phyloP scores from a whole-genome alignment of 1,139 yeast species.

The Geotrichum armillariae region DNA sequence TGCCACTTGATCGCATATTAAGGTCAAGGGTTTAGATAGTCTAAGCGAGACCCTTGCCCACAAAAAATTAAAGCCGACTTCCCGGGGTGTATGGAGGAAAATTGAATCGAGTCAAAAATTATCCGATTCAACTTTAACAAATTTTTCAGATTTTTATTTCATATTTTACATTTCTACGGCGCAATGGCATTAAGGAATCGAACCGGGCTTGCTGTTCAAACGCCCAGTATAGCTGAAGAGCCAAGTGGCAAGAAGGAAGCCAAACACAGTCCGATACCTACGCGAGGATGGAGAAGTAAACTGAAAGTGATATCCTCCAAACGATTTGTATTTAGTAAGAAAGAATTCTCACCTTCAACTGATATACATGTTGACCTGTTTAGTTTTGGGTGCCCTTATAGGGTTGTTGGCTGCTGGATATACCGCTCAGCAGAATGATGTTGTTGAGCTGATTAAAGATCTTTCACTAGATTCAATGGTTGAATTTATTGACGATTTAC shows the following conservation, averaged over 20 bases:
- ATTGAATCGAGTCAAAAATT: too few species aligned
- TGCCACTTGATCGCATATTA: too few species aligned
- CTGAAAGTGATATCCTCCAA: conserved; percentile 3
- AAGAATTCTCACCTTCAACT: too few species aligned
- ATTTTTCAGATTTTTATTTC: too few species aligned
- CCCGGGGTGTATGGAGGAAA: too few species aligned
- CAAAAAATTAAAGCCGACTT: neutral
- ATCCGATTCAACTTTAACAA: too few species aligned
- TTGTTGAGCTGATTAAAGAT: conserved; percentile 54
- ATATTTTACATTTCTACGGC: too few species aligned
- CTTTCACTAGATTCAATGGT: conserved; percentile 50
- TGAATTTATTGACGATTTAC: conserved; percentile 36
- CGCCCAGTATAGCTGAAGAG: neutral
- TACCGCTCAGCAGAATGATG: conserved; percentile 52
- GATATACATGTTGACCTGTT: too few species aligned
- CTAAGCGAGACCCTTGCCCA: neutral
- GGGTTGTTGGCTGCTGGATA: conserved; percentile 69
- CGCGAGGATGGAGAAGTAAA: conserved; percentile 4
- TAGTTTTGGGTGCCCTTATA: conserved; percentile 58
- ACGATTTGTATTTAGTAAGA: conserved; percentile 17
- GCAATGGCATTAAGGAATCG: conserved; percentile 6
- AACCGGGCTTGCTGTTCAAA: neutral
- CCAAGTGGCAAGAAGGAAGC: neutral
- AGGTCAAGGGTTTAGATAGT: too few species aligned
- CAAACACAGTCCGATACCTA: too few species aligned